These are phyloP conservation scores for Vitis amurensis DNA, from an alignment of 164 flowering plant species.

Conservation along the genomic window DNA sequence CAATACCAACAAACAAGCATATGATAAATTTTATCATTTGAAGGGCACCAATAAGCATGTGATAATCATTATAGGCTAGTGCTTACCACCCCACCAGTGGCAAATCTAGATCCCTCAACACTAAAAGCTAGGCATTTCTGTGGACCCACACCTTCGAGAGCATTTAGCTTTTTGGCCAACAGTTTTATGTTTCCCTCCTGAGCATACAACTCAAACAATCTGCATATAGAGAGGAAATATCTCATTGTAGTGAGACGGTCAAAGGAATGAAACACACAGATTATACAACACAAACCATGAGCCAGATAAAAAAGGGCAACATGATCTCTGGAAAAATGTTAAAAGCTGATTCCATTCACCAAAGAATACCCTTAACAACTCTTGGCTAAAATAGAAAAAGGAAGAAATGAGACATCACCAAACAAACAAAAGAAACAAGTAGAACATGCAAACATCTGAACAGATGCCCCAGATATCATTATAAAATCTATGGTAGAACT, in stretches of 20 bases:
- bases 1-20: no score
- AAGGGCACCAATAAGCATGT: no score
- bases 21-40: no score
- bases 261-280: background rate
- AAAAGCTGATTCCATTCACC: background rate
- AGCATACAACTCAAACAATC: slow-evolving; percentile 65
- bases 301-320: background rate
- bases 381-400: background rate
- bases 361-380: background rate
- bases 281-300: background rate
- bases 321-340: background rate
- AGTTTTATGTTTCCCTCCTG: slow-evolving; percentile 47
- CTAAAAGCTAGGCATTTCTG: slow-evolving; percentile 88
- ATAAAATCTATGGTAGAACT: no score
- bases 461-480: background rate
- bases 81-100: slow-evolving; percentile 86
- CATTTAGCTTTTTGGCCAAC: slow-evolving; percentile 46
- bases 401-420: background rate
- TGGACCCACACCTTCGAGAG: slow-evolving; percentile 68
- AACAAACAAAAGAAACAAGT: no score
- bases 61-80: background rate
- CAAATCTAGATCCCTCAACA: slow-evolving; percentile 86
- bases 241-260: background rate
- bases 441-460: background rate
- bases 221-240: slow-evolving; percentile 24